Conservation (phyloP, 1,284 basidiomycete genomes). For the Trametes polyzona region DNA sequence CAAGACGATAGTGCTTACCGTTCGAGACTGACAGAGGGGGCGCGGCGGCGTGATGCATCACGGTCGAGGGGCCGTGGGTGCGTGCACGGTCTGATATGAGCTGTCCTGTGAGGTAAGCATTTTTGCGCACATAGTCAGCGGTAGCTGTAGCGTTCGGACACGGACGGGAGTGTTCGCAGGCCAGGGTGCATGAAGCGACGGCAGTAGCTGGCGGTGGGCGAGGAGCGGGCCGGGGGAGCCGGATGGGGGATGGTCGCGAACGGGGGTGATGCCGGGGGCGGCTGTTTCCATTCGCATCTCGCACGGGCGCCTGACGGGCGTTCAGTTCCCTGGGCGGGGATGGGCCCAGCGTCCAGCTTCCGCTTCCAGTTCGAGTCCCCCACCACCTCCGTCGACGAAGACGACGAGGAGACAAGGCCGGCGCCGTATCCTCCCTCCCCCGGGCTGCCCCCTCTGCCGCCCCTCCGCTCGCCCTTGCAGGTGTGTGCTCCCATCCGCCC, state of each 20-base stretch:
- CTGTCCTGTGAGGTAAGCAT: not conserved
- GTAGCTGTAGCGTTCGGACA: not conserved
- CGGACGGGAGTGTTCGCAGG: not conserved
- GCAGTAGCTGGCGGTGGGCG: not conserved
- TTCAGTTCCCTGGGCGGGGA: not conserved
- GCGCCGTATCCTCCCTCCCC: constrained; percentile 13
- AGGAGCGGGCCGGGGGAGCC: not conserved
- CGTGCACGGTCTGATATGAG: not conserved
- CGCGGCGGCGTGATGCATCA: constrained; percentile 2
- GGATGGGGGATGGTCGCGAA: constrained; percentile 4
- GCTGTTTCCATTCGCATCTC: constrained; percentile 16
- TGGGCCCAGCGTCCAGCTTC: not conserved
- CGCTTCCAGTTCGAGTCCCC: constrained; percentile 4
- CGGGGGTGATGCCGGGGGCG: constrained; percentile 12
- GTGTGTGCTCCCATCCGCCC: not conserved
- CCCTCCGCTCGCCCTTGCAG: not conserved
- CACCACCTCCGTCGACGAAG: constrained; percentile 24
- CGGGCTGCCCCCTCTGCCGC: constrained; percentile 15
- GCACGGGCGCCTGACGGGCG: not conserved
- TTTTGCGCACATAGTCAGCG: not conserved
- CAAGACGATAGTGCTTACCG: no score
- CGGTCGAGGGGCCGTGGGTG: not conserved
- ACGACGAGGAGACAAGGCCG: constrained; percentile 21
- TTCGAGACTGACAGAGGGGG: not conserved
- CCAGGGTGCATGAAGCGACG: not conserved